These are phyloP conservation scores for Vitis labrusca DNA, from an alignment of 164 flowering plant species.

Conservation along the genomic window DNA sequence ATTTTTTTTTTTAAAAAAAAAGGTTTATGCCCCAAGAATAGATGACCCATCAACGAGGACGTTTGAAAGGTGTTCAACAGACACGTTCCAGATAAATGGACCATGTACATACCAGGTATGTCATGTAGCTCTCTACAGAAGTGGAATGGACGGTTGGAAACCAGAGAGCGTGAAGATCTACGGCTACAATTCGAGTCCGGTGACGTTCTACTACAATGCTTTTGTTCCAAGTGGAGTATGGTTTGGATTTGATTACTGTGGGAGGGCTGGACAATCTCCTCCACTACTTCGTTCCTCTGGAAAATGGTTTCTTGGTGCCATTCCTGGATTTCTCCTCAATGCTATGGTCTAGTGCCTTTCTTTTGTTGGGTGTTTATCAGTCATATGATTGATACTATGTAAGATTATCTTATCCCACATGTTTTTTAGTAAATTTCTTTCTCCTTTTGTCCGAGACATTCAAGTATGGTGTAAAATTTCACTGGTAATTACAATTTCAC, in stretches of 20 bases:
- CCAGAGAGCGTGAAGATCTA: constrained; percentile 45
- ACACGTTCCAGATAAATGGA: constrained; percentile 59
- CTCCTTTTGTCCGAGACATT: no score
- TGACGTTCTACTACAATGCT: constrained; percentile 43
- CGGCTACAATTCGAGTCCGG: constrained; percentile 34
- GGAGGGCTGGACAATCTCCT: constrained; percentile 13
- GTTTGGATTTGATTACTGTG: constrained; percentile 53
- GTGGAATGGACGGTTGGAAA: constrained; percentile 64
- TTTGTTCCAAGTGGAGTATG: constrained; percentile 41
- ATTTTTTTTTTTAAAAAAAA: background rate
- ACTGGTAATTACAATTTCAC: no score
- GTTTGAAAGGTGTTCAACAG: constrained; percentile 76
- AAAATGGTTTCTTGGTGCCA: constrained; percentile 6
- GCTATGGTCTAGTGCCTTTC: background rate
- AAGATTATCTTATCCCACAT: no score
- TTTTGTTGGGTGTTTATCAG: no score
- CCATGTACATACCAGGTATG: constrained; percentile 68
- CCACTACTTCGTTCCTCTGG: background rate
- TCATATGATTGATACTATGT: no score
- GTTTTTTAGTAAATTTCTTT: no score
- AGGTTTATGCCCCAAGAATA: constrained; percentile 74
- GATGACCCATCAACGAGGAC: constrained; percentile 67
- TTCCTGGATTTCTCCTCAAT: constrained; percentile 12
- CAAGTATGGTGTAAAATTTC: no score
- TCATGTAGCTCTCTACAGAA: constrained; percentile 50